These are phyloP conservation scores for Neofusicoccum ribis DNA, from an alignment of 2,329 filamentous ascomycete species.

Conservation along the genomic window DNA sequence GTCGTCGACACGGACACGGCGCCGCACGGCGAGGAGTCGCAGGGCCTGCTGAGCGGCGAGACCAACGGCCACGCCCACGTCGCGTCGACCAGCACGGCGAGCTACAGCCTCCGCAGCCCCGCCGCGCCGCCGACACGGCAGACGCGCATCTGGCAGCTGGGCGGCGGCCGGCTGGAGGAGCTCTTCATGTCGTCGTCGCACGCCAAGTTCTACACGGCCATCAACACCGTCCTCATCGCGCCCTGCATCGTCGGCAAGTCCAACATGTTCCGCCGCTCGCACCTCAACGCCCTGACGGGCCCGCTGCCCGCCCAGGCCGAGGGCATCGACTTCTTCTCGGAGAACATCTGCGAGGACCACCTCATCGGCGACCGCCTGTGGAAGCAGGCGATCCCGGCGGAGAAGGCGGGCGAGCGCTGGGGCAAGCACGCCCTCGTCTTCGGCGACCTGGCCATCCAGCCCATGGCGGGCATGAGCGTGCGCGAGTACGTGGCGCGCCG, in stretches of 20 bases:
- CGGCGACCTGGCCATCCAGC: conserved; percentile 87
- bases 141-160: conserved; percentile 3
- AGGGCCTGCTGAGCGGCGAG: conserved; percentile 4
- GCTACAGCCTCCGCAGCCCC: conserved; percentile 18
- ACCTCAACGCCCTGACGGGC: conserved; percentile 72
- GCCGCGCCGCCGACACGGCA: not conserved
- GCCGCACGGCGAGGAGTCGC: conserved; percentile 29
- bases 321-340: conserved; percentile 90
- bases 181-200: conserved; percentile 92
- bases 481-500: conserved; percentile 75
- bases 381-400: conserved; percentile 59
- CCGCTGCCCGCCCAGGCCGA: conserved; percentile 53
- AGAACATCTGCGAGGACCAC: conserved; percentile 97
- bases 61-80: conserved; percentile 5
- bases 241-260: conserved; percentile 96
- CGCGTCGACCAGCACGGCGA: conserved; percentile 26
- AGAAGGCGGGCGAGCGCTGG: conserved; percentile 45
- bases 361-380: conserved; percentile 90
- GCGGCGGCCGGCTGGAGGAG: conserved; percentile 86
- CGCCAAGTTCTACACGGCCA: conserved; percentile 96
- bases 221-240: conserved; percentile 87
- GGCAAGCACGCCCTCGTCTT: conserved; percentile 81
- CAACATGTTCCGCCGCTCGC: conserved; percentile 95
- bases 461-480: conserved; percentile 79
- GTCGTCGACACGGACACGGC: conserved; percentile 67